phyloP scores from a whole-genome alignment of 2,329 filamentous ascomycete genomes.

The Dactylellina sp. region DNA sequence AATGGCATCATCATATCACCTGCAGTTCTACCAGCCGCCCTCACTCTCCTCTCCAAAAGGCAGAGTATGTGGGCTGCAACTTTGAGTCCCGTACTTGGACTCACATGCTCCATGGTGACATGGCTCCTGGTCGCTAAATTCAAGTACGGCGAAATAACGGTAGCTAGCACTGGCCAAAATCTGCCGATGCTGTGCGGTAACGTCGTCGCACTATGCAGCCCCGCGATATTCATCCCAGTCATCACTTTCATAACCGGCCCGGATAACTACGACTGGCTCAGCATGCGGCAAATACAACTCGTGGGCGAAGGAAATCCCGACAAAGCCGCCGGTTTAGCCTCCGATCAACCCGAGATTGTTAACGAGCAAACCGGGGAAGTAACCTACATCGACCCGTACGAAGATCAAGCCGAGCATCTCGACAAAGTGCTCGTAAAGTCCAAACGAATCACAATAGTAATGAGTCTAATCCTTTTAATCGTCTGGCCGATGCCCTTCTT shows the following conservation, averaged over 20 bases:
- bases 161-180: conserved; percentile 83
- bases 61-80: conserved; percentile 82
- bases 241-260: conserved; percentile 75
- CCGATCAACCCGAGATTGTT: conserved; percentile 79
- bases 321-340: conserved; percentile 64
- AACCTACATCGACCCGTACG: conserved; percentile 29
- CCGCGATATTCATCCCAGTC: conserved; percentile 78
- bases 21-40: conserved; percentile 82
- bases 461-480: conserved; percentile 78
- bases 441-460: conserved; percentile 70
- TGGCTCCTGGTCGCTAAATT: conserved; percentile 82
- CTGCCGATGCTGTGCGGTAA: conserved; percentile 90
- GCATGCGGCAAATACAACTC: conserved; percentile 79
- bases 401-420: conserved; percentile 25
- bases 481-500: conserved; percentile 96
- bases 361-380: conserved; percentile 63
- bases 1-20: conserved; percentile 93
- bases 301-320: conserved; percentile 39
- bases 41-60: conserved; percentile 82
- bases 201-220: conserved; percentile 82
- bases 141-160: conserved; percentile 75
- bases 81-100: conserved; percentile 76
- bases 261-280: conserved; percentile 86
- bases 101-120: conserved; percentile 75
- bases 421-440: conserved; percentile 65